phyloP scores from a whole-genome alignment of 129 eudicot species.

The Arctium minus region DNA sequence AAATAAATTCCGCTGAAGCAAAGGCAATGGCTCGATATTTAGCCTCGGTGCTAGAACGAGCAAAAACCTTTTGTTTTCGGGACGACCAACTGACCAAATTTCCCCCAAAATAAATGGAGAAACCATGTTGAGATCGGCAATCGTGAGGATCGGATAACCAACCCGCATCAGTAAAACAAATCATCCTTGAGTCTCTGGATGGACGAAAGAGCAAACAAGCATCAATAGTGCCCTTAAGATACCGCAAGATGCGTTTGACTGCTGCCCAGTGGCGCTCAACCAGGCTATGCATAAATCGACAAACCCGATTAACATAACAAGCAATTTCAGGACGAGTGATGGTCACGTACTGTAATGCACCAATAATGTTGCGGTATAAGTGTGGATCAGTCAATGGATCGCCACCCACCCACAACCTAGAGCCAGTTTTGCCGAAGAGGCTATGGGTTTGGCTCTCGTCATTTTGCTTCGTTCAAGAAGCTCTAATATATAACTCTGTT shows the following conservation, averaged over 20 bases:
- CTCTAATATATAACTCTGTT: background rate
- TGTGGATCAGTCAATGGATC: background rate
- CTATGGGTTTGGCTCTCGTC: background rate
- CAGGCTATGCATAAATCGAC: conserved; percentile 13
- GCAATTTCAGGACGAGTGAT: background rate
- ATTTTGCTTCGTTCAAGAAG: background rate
- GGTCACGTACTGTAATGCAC: background rate
- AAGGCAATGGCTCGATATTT: too few species aligned
- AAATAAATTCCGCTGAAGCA: too few species aligned
- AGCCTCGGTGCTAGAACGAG: too few species aligned
- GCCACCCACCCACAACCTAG: background rate
- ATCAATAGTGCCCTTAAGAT: background rate
- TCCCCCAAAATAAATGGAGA: too few species aligned
- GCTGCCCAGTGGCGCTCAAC: too few species aligned
- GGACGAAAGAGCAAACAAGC: background rate
- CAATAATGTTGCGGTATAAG: background rate
- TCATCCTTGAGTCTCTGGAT: too few species aligned
- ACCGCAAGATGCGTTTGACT: background rate
- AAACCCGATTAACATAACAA: background rate
- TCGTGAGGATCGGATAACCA: too few species aligned
- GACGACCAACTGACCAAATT: too few species aligned
- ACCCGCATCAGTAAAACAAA: too few species aligned
- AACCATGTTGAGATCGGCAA: too few species aligned
- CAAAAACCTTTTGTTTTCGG: too few species aligned
- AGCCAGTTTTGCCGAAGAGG: background rate